Evolutionary conservation across 495 filamentous ascomycete species (phyloP), one percentile per base, ranked within the genome.

Genomic region (Aspergillus cavernicola): DNA sequence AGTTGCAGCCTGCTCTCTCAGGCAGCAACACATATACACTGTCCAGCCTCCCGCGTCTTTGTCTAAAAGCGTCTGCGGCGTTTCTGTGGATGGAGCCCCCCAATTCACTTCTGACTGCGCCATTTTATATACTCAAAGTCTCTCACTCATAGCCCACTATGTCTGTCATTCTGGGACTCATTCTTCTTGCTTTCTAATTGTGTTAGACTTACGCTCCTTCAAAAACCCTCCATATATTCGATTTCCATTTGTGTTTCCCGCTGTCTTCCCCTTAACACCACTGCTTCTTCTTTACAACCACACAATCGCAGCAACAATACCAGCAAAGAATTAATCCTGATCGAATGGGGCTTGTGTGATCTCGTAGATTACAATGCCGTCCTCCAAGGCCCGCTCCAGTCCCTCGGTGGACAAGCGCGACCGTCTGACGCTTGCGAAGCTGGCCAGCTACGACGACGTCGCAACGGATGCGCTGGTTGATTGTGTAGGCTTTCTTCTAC

Each of bases 381-480:
- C 69, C 29, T 74, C 72, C 24, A 75, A 80, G 72, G 69, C 66
- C 60, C 63, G 73, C 62, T 62, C 68, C 8, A 69, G 59, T 29
- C 61, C 72, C 4, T 67, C 76, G 18, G 59, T 59, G 13, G 69
- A 80, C 35, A 80, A 84, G 64, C 86, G 80, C 69, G 82, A 87
- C 55, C 85, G 82, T 60, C 74, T 97, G 56, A 96, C 90, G 11
- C 75, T 97, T 51, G 82, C 82, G 33, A 91, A 96, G 72, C 75
- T 99, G 53, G 85, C 89, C 23, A 86, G 86, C 50, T 97, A 97
- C 74, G 93, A 99, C 72, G 93, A 99, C 67, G 84, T 99, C 59
- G 79, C 96, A 57, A 97, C 93, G 0, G 95, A 99, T 83, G 86
- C 88, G 52, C 85, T 99, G 29, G 84, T 99, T 36, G 93, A 99